Conservation (phyloP, 1,284 basidiomycete genomes). For the Ceratobasidium sp. region DNA sequence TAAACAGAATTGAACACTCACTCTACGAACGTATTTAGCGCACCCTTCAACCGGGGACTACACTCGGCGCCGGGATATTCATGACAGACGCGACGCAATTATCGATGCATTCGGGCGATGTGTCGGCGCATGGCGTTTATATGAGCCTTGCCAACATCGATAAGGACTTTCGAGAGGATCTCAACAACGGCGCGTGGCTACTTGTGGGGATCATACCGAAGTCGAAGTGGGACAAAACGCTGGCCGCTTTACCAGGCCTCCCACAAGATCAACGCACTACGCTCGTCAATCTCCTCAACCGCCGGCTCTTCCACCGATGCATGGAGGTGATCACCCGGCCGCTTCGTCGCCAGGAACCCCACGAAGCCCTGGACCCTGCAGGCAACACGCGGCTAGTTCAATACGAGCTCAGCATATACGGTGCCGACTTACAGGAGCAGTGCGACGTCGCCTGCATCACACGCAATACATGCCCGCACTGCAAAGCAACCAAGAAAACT, state of each 20-base stretch:
- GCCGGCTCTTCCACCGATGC: constrained; percentile 25
- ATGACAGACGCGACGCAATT: not conserved
- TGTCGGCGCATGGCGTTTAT: constrained; percentile 12
- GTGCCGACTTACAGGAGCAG: constrained; percentile 7
- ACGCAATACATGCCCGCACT: constrained; percentile 14
- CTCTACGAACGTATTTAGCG: constrained; percentile 6
- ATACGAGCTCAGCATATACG: not conserved
- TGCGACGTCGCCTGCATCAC: not conserved
- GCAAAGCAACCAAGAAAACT: not conserved
- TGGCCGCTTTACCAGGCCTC: not conserved
- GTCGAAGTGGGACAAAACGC: constrained; percentile 19
- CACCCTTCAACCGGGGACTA: not conserved
- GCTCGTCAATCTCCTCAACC: not conserved
- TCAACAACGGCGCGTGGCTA: constrained; percentile 10
- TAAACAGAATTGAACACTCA: not conserved
- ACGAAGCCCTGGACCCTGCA: constrained; percentile 14
- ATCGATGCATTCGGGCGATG: not conserved
- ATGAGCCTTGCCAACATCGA: constrained; percentile 15
- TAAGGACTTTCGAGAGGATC: not conserved
- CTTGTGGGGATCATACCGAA: constrained; percentile 8
- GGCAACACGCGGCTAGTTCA: constrained; percentile 7
- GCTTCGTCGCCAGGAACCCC: not conserved
- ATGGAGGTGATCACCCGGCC: not conserved
- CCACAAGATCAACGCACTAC: not conserved
- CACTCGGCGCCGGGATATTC: constrained; percentile 3